Conservation (phyloP, 139 green algal genomes). For the Edaphochlamys debaryana region DNA sequence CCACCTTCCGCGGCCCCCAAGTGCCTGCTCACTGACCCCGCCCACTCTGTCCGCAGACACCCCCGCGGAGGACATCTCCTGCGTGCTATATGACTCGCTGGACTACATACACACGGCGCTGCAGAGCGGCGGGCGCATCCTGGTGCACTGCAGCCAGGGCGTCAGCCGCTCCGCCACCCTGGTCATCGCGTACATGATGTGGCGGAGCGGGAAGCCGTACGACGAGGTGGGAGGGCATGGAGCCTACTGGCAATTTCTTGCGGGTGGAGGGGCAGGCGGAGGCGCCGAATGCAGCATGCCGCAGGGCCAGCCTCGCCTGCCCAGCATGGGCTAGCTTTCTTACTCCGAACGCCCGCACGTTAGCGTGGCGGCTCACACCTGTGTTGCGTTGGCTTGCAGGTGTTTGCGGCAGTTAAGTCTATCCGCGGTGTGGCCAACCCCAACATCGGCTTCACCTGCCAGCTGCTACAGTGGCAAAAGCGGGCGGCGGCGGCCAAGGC, state of each 20-base stretch:
- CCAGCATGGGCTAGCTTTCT: no score
- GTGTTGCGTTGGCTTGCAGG: conserved; percentile 54
- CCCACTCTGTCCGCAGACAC: conserved; percentile 67
- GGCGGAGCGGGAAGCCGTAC: conserved; percentile 75
- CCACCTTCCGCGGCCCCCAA: not conserved
- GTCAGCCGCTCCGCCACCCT: conserved; percentile 90
- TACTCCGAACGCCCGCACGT: not conserved
- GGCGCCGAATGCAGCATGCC: no score
- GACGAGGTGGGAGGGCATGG: conserved; percentile 84
- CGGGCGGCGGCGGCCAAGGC: conserved; percentile 46
- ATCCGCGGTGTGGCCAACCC: conserved; percentile 88
- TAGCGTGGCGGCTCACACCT: not conserved
- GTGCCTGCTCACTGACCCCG: not conserved
- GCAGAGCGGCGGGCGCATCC: conserved; percentile 69
- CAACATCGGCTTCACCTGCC: conserved; percentile 88
- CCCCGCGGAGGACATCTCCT: conserved; percentile 90
- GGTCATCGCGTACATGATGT: conserved; percentile 96
- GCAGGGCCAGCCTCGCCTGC: no score
- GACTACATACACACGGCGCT: conserved; percentile 91
- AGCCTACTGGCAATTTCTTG: no score
- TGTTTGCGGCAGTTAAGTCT: conserved; percentile 75
- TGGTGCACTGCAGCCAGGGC: conserved; percentile 79
- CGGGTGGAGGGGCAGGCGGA: no score
- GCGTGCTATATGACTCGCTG: conserved; percentile 94
- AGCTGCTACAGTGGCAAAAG: conserved; percentile 94